phyloP scores from a whole-genome alignment of 2,329 filamentous ascomycete species.

The Penicillium corylophilum region DNA sequence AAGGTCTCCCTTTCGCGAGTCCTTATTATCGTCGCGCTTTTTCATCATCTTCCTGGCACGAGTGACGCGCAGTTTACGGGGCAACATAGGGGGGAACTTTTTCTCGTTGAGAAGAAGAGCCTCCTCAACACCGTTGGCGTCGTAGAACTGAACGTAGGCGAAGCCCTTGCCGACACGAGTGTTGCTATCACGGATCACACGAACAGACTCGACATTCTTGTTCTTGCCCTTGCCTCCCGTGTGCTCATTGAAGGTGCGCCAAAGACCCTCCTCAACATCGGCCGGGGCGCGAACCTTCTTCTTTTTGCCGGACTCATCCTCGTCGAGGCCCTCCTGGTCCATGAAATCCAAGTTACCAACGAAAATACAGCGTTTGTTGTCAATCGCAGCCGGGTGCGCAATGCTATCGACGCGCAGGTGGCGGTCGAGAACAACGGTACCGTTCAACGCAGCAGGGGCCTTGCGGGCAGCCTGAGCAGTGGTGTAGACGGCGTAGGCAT shows the following conservation, averaged over 20 bases:
- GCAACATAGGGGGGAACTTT: constrained; percentile 92
- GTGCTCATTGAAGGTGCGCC: constrained; percentile 43
- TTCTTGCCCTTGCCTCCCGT: constrained; percentile 41
- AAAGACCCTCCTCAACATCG: constrained; percentile 82
- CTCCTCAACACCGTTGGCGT: constrained; percentile 85
- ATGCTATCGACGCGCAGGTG: constrained; percentile 90
- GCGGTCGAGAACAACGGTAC: constrained; percentile 76
- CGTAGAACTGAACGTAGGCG: constrained; percentile 95
- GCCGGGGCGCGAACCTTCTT: constrained; percentile 75
- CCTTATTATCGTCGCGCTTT: constrained; percentile 29
- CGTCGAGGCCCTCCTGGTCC: constrained; percentile 77
- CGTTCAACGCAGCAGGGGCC: constrained; percentile 77
- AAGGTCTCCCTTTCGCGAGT: constrained; percentile 24
- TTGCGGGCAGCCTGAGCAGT: constrained; percentile 71
- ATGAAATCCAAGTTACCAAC: constrained; percentile 96
- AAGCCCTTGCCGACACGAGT: constrained; percentile 96
- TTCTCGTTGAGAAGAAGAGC: constrained; percentile 85
- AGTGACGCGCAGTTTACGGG: constrained; percentile 78
- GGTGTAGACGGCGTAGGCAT: constrained; percentile 90
- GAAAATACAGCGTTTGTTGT: constrained; percentile 89
- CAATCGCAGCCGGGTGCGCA: constrained; percentile 77
- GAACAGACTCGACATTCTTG: constrained; percentile 87
- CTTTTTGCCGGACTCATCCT: constrained; percentile 60
- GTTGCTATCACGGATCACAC: constrained; percentile 82
- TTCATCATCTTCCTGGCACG: constrained; percentile 72